These are phyloP conservation scores for Fremontodendron californicum DNA, from an alignment of 345 rosid genomes.

Conservation along the genomic window DNA sequence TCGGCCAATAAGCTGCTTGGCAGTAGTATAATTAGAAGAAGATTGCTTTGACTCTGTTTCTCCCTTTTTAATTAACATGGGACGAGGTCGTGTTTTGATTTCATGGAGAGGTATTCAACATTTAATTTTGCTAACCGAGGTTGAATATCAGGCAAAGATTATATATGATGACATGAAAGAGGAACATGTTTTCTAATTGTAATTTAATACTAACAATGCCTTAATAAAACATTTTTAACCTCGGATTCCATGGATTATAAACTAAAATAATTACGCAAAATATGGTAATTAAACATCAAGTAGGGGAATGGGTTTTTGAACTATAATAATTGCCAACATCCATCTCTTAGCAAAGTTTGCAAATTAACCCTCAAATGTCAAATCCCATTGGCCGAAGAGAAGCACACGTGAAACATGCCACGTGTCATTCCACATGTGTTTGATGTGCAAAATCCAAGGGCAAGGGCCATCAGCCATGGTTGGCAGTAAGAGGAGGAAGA, in stretches of 20 bases:
- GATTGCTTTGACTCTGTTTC: background rate
- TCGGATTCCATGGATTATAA: background rate
- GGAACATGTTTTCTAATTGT: background rate
- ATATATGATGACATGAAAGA: background rate
- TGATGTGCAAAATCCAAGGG: background rate
- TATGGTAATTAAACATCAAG: background rate
- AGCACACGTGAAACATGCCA: background rate
- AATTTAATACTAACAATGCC: background rate
- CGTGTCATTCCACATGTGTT: background rate
- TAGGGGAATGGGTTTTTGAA: background rate
- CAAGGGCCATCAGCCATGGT: slow-evolving; percentile 16
- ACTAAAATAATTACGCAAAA: background rate
- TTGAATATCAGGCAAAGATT: background rate
- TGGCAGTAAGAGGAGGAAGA: slow-evolving; percentile 5
- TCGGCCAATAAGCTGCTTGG: background rate
- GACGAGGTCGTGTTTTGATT: background rate
- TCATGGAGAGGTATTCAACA: background rate
- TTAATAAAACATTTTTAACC: background rate
- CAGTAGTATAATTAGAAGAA: background rate
- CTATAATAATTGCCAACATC: background rate
- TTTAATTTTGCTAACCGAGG: background rate
- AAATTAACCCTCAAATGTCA: background rate
- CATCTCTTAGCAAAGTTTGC: background rate
- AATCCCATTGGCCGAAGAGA: background rate
- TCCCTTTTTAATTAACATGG: background rate